Conservation (phyloP, 345 rosid genomes). For the Euphorbia tirucalli region DNA sequence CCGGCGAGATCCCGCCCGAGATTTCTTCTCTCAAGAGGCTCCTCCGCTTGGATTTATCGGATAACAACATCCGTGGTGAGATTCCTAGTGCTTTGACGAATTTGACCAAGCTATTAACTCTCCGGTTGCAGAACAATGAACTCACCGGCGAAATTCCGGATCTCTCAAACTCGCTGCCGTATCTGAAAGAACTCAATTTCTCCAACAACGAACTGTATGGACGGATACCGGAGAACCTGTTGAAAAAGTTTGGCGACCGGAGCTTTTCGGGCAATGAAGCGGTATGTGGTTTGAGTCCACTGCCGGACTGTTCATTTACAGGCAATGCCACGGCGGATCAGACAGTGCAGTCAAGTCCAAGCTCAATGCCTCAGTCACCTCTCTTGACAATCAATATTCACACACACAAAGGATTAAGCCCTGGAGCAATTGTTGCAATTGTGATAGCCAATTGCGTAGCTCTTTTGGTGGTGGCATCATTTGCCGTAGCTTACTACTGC, state of each 20-base stretch:
- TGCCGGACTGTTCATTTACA: constrained; percentile 55
- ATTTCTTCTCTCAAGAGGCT: constrained; percentile 55
- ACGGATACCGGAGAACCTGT: constrained; percentile 44
- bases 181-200: constrained; percentile 56
- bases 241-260: constrained; percentile 54
- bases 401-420: constrained; percentile 42
- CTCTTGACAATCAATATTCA: constrained; percentile 16
- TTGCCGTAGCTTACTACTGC: constrained; percentile 65
- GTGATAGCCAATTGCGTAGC: constrained; percentile 63
- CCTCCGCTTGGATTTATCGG: constrained; percentile 73
- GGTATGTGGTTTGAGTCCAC: constrained; percentile 70
- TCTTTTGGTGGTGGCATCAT: constrained; percentile 50
- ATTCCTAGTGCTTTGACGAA: constrained; percentile 51
- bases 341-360: constrained; percentile 80
- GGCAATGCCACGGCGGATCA: constrained; percentile 38
- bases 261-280: constrained; percentile 81
- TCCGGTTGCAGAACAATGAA: constrained; percentile 77
- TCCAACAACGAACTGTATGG: constrained; percentile 79
- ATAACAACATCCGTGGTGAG: constrained; percentile 72
- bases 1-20: constrained; percentile 65
- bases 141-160: constrained; percentile 78
- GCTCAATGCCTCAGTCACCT: constrained; percentile 59
- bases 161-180: constrained; percentile 42
- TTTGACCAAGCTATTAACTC: constrained; percentile 62
- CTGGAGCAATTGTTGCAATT: constrained; percentile 66